Base-by-base conservation (phyloP, 2,329 filamentous ascomycete species). In the Xylaria sp. region DNA sequence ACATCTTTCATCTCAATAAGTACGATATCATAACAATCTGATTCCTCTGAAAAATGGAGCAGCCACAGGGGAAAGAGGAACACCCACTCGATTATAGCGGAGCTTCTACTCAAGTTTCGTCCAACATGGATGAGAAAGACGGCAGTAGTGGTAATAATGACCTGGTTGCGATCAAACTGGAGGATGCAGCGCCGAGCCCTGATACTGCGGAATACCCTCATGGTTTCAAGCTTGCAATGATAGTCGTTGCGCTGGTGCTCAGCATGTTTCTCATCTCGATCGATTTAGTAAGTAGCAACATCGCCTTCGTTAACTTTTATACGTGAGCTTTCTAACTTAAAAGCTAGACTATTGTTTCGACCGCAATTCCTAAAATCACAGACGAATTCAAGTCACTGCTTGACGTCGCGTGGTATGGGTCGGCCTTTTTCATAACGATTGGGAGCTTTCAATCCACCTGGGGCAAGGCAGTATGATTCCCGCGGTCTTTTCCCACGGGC, bases 191-290 rank as follows among this genome's bases (percentile, higher is more conserved):
- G 34, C 7, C 7, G 34, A 11, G 34, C 7, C 34, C 34, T 11
- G 34, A 36, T 36, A 36, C 34, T 7, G 34, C 11, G 34, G 80
- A 82, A 8, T 84, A 84, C 63, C 82, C 82, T 1, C 69, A 75
- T 5, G 82, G 82, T 9, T 64, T 78, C 63, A 79, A 79, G 63
- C 76, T 84, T 62, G 66, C 76, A 57, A 79, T 83, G 70, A 84
- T 86, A 62, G 79, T 86, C 19, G 62, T 84, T 32, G 83, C 85
- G n/a, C 75, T 87, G 6, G 78, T 83, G 4, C 75, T 86, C 47
- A 81, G 79, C 64, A 80, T 86, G 56, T 86, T 86, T 72, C 78
- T 86, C 19, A 77, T 84, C 51, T 80, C 83, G 55, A 79, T 86
- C 9, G 84, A 86, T 51, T 82, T 83, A 78, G 81, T 82, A 72